Base-by-base conservation (phyloP, 768 basidiomycete genomes). In the Wakefieldia striispora region DNA sequence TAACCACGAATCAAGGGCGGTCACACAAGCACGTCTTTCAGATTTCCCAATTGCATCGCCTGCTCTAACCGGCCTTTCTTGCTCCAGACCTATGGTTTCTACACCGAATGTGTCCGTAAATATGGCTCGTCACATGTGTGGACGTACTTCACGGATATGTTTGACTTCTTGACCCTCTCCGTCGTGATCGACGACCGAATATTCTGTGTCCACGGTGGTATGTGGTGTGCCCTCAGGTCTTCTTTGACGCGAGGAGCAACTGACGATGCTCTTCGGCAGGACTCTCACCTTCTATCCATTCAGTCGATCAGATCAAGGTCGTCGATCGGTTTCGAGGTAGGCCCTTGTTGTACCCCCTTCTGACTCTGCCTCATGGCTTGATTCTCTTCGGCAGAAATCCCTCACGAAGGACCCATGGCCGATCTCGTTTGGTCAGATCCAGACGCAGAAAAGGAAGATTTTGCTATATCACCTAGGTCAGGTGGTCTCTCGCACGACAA, bases 141-240 rank as follows among this genome's bases (percentile, higher is more conserved):
- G 97, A 94, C 92, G 23, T 97, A 98, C 70, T 98, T 99, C 64
- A 99, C 97, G 51, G 97, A 99, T 72, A 97, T 99, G 95, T 99
- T 99, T 70, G 97, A 99, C 75, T 99, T 94, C 74, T 72, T 99
- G 58, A 98, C 97, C 11, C 76, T 99, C 49, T 94, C 91, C 29
- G 95, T 95, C 49, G 97, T 99, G 54, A 97, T 99, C 60, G 97
- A 99, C 72, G 94, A 99, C 74, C 86, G 86, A 63, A 97, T 99
- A 78, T 97, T 99, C 69, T 99, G 97, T 61, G 95, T 99, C 10
- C 97, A 99, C 59, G 97, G 97, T 60, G 95, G 95, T 92, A 47
- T 76, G 69, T 40, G 29, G 11, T 29, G 29, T 29, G 13, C 10
- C 8, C 27, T 9, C 39, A 40, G 17, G 9, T 39, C 10, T 16